A percentile compares a stretch with the other conserved stretches of the same genome.
Conservation (phyloP, 2,329 filamentous ascomycete species). For the Coniochaeta pulveracea region DNA sequence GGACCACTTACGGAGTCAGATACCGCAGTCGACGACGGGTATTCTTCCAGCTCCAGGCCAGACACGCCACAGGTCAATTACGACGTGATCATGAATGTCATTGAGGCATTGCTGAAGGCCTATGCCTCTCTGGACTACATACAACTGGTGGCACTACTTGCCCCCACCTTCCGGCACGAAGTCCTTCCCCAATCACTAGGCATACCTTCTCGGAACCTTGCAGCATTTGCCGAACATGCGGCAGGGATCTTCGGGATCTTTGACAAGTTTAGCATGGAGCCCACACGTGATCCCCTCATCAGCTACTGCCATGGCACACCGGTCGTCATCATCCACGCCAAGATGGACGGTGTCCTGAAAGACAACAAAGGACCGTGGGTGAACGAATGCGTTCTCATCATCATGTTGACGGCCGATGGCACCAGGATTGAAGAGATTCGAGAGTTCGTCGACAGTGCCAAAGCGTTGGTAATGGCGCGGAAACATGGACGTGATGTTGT, state of each 20-base stretch:
- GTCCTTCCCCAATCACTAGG: slow-evolving; percentile 26
- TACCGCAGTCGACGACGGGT: too few relatives aligned
- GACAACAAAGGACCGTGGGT: slow-evolving; percentile 13
- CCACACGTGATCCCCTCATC: slow-evolving; percentile 21
- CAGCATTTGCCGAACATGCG: slow-evolving; percentile 26
- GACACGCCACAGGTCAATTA: too few relatives aligned
- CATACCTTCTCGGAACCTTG: slow-evolving; percentile 21
- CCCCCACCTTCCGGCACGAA: slow-evolving; percentile 24
- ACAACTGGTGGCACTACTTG: slow-evolving; percentile 22
- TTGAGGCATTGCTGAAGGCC: slow-evolving; percentile 18
- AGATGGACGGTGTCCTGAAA: slow-evolving; percentile 21
- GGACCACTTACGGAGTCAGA: too few relatives aligned
- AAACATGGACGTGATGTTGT: too few relatives aligned
- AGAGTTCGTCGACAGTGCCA: slow-evolving; percentile 30
- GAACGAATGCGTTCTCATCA: slow-evolving; percentile 22
- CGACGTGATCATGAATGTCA: too few relatives aligned
- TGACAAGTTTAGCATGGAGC: slow-evolving; percentile 25
- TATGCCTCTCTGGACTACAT: slow-evolving; percentile 26
- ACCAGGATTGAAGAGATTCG: slow-evolving; percentile 14
- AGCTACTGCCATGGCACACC: too few relatives aligned
- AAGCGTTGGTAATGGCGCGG: slow-evolving; percentile 23
- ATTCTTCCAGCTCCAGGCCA: too few relatives aligned
- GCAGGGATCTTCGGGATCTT: slow-evolving; percentile 28
- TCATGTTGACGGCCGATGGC: slow-evolving; percentile 17
- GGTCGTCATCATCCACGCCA: too few relatives aligned